Evolutionary conservation across 2,329 filamentous ascomycete species (phyloP).

Genomic region (Trichoderma hamatum): DNA sequence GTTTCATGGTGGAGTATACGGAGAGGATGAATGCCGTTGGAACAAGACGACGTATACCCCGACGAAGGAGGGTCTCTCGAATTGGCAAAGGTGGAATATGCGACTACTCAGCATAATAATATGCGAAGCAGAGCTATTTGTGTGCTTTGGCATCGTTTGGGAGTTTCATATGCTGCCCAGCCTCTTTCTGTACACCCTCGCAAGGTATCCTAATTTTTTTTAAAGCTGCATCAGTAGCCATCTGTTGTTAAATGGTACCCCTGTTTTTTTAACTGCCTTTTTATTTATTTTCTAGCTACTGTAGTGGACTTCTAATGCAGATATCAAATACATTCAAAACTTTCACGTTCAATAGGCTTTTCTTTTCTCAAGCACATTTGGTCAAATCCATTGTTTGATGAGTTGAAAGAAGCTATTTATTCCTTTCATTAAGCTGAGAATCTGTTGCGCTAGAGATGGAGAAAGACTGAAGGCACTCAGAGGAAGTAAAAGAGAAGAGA

Average conservation of each 20-base stretch:
- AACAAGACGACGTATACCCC: conserved; percentile 31
- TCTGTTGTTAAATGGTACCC: conserved; percentile 37
- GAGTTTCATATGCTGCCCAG: not conserved
- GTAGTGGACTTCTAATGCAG: conserved; percentile 66
- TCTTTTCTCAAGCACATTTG: no score
- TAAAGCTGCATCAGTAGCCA: conserved; percentile 36
- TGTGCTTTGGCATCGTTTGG: conserved; percentile 28
- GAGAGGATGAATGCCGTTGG: conserved; percentile 24
- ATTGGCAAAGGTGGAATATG: conserved; percentile 25
- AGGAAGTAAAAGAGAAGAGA: not conserved
- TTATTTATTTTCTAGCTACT: conserved; percentile 52
- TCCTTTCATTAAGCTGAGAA: not conserved
- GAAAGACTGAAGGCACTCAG: not conserved
- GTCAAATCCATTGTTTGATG: not conserved
- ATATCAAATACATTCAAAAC: conserved; percentile 56
- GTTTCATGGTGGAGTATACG: conserved; percentile 28
- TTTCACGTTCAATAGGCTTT: not conserved
- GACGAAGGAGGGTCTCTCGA: conserved; percentile 29
- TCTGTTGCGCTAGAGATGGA: not conserved
- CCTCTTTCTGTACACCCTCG: conserved; percentile 18
- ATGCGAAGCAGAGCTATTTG: conserved; percentile 27
- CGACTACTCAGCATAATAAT: conserved; percentile 28
- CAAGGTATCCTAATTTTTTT: conserved; percentile 27
- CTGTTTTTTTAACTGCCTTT: conserved; percentile 32
- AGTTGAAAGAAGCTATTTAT: not conserved